phyloP scores from a whole-genome alignment of 345 rosid species.

The Eucalyptus paniculata region DNA sequence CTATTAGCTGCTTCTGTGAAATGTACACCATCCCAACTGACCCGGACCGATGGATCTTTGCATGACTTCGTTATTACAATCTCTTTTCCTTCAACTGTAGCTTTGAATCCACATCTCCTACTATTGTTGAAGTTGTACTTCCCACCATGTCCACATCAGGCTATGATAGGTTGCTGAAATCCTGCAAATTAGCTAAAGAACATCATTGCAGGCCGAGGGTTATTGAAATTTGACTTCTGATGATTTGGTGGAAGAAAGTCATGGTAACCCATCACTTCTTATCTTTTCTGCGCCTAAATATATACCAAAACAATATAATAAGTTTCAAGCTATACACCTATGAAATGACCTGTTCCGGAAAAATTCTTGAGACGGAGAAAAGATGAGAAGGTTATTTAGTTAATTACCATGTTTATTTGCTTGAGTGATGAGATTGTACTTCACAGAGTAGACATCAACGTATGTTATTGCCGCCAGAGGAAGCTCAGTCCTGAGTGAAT shows the following conservation, averaged over 20 bases:
- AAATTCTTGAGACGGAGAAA: not conserved
- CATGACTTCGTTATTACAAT: constrained; percentile 35
- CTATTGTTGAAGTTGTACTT: constrained; percentile 43
- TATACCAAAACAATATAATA: not conserved
- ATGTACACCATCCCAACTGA: constrained; percentile 73
- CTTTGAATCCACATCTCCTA: constrained; percentile 40
- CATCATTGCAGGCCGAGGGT: not conserved
- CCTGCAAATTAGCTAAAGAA: constrained; percentile 8
- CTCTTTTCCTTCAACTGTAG: constrained; percentile 27
- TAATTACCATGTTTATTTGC: constrained; percentile 37
- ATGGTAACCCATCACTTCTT: not conserved
- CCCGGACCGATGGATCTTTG: constrained; percentile 22
- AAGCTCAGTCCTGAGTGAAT: constrained; percentile 34
- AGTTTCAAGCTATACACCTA: not conserved
- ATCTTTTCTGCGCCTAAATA: not conserved
- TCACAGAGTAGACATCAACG: constrained; percentile 50
- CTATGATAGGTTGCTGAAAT: constrained; percentile 29
- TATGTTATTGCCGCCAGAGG: constrained; percentile 42
- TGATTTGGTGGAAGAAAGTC: not conserved
- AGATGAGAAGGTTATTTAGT: not conserved
- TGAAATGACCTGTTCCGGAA: not conserved
- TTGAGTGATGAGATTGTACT: constrained; percentile 37
- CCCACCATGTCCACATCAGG: constrained; percentile 73
- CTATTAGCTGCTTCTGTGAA: constrained; percentile 59
- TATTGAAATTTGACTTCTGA: not conserved